These are phyloP conservation scores for Pseudoperonospora humuli DNA, from an alignment of 352 stramenopile genomes.

Conservation along the genomic window DNA sequence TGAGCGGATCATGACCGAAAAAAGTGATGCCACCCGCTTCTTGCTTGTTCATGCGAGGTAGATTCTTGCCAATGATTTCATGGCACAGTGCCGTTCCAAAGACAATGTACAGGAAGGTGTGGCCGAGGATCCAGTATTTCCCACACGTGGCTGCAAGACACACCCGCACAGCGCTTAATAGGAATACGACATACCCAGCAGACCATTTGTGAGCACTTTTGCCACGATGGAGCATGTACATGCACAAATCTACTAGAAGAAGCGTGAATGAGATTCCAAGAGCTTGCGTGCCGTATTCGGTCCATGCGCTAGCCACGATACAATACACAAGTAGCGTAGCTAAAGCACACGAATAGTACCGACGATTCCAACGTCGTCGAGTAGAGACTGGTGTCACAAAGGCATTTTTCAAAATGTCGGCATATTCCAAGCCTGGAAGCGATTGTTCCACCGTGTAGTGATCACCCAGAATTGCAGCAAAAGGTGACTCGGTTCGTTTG, in stretches of 20 bases:
- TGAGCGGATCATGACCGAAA: conserved; percentile 67
- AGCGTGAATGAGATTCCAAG: conserved; percentile 63
- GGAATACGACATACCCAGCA: conserved; percentile 73
- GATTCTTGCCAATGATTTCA: conserved; percentile 76
- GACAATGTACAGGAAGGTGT: conserved; percentile 74
- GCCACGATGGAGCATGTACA: conserved; percentile 67
- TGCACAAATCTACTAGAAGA: conserved; percentile 59
- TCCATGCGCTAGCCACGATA: conserved; percentile 47
- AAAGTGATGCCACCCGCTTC: conserved; percentile 78
- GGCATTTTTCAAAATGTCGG: conserved; percentile 71
- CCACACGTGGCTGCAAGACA: conserved; percentile 63
- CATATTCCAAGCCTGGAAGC: conserved; percentile 58
- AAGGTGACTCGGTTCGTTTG: conserved; percentile 57
- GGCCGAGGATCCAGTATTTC: conserved; percentile 72
- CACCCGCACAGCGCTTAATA: conserved; percentile 60
- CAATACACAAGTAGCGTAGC: conserved; percentile 47
- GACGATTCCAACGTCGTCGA: conserved; percentile 38
- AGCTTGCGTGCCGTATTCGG: conserved; percentile 46
- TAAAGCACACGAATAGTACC: conserved; percentile 43
- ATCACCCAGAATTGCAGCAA: conserved; percentile 65
- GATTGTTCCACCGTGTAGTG: conserved; percentile 76
- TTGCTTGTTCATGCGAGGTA: conserved; percentile 75
- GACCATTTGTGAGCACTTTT: conserved; percentile 54
- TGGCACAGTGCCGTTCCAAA: conserved; percentile 68
- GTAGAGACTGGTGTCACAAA: conserved; percentile 61